Percentiles rank a stretch among this genome's conserved stretches.
These are phyloP conservation scores for Chrysoporthe cubensis DNA, from an alignment of 2,329 filamentous ascomycete species.

Conservation along the genomic window DNA sequence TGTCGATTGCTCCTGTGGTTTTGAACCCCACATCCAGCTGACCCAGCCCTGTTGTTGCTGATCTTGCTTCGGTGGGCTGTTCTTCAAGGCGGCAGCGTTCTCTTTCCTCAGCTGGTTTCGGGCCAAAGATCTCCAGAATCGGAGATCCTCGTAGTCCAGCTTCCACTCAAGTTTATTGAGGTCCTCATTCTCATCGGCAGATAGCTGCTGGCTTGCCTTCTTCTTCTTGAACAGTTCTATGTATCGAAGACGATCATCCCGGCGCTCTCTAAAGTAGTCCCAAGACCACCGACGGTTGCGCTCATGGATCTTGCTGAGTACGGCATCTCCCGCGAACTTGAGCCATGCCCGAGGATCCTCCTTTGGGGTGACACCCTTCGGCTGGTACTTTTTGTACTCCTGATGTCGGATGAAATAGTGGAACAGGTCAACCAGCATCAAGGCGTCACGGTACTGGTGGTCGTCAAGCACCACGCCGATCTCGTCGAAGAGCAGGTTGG, in stretches of 20 bases:
- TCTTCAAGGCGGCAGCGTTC: conserved; percentile 84
- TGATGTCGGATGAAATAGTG: conserved; percentile 98
- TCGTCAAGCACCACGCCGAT: conserved; percentile 98
- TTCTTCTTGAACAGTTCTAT: conserved; percentile 96
- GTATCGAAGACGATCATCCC: conserved; percentile 86
- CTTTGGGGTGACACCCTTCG: conserved; percentile 77
- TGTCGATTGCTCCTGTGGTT: conserved; percentile 59
- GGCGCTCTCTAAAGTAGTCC: conserved; percentile 90
- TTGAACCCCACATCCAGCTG: conserved; percentile 88
- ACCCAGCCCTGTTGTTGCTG: conserved; percentile 82
- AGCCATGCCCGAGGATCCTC: conserved; percentile 94
- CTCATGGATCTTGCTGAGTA: conserved; percentile 93
- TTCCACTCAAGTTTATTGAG: conserved; percentile 82
- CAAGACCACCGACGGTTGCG: conserved; percentile 92
- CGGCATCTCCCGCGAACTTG: conserved; percentile 84
- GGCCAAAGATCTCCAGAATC: conserved; percentile 95
- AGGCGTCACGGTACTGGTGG: conserved; percentile 91
- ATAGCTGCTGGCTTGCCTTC: conserved; percentile 74
- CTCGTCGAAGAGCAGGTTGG: conserved; percentile 91
- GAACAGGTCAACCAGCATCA: conserved; percentile 98
- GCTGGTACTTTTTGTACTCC: conserved; percentile 92
- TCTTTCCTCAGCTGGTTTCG: conserved; percentile 95
- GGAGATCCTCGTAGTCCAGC: conserved; percentile 88
- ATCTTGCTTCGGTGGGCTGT: conserved; percentile 48
- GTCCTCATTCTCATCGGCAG: conserved; percentile 71